phyloP scores from a whole-genome alignment of 75 land plant genomes.

The Picea glauca region DNA sequence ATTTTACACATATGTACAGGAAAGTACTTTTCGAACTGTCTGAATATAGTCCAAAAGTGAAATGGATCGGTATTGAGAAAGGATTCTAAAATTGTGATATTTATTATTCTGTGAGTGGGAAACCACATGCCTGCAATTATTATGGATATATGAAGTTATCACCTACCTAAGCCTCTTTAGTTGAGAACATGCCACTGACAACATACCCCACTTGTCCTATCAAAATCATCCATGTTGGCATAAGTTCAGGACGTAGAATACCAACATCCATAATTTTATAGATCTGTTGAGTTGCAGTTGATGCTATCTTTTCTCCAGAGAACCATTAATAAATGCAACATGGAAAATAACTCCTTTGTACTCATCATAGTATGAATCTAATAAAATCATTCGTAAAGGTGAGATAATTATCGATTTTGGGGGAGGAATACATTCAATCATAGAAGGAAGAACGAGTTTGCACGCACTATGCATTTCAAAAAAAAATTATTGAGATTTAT shows the following conservation, averaged over 20 bases:
- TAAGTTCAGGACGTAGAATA: slow-evolving; percentile 91
- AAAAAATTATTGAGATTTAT: no score
- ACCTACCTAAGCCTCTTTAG: slow-evolving; percentile 89
- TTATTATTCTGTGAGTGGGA: neutral
- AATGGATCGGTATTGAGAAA: neutral
- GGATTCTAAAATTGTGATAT: neutral
- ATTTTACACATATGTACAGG: no score
- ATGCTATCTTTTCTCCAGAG: slow-evolving; percentile 84
- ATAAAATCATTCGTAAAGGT: slow-evolving; percentile 31
- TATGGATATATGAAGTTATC: slow-evolving; percentile 26
- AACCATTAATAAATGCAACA: slow-evolving; percentile 93
- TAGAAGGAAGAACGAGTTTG: slow-evolving; percentile 68
- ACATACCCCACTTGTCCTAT: slow-evolving; percentile 97
- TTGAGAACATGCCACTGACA: slow-evolving; percentile 90
- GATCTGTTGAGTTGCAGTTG: slow-evolving; percentile 76
- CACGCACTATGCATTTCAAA: no score
- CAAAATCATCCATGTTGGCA: slow-evolving; percentile 69
- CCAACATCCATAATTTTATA: slow-evolving; percentile 93
- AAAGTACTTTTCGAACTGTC: no score
- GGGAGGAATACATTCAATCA: slow-evolving; percentile 79
- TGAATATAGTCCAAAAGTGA: no score
- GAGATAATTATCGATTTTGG: slow-evolving; percentile 50
- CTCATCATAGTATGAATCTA: slow-evolving; percentile 97
- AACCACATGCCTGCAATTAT: neutral
- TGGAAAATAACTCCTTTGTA: slow-evolving; percentile 96